Percentiles rank a stretch among this genome's conserved stretches.
phyloP scores from a whole-genome alignment of 2,329 filamentous ascomycete genomes.

The Gnomoniopsis sp. region DNA sequence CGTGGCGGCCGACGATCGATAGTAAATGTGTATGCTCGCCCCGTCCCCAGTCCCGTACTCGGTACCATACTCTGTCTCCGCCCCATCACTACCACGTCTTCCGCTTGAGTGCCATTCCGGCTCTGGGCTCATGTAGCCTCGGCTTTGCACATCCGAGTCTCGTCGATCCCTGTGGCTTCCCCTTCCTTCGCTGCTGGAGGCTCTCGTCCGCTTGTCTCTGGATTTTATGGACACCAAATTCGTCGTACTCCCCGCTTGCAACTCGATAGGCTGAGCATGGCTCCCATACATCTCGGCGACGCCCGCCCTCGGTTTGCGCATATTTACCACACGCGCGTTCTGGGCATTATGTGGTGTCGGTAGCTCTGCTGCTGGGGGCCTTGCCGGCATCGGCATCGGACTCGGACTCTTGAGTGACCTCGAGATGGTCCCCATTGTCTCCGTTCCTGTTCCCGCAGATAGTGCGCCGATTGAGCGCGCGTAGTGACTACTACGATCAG shows the following conservation, averaged over 20 bases:
- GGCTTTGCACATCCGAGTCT: not conserved
- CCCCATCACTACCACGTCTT: not conserved
- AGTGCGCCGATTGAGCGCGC: not conserved
- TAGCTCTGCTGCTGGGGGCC: conserved; percentile 9
- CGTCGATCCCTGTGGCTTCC: not conserved
- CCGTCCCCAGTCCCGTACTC: not conserved
- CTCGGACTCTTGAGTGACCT: conserved; percentile 1
- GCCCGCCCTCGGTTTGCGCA: not conserved
- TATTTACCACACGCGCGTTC: not conserved
- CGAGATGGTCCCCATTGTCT: not conserved
- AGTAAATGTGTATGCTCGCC: conserved; percentile 8
- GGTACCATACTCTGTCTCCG: not conserved
- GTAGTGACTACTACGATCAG: conserved; percentile 1
- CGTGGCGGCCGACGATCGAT: conserved; percentile 5
- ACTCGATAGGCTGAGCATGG: conserved; percentile 4
- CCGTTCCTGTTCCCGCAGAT: not conserved
- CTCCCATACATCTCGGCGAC: conserved; percentile 5
- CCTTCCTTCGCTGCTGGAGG: not conserved
- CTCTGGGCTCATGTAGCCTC: not conserved
- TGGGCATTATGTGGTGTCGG: conserved; percentile 12
- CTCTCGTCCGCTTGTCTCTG: not conserved
- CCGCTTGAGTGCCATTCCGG: not conserved
- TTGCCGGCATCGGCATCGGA: not conserved
- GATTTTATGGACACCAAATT: conserved; percentile 2
- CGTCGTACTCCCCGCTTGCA: conserved; percentile 14